phyloP scores from a whole-genome alignment of 148 eudicot genomes.

The Vaccinium myrtillus region DNA sequence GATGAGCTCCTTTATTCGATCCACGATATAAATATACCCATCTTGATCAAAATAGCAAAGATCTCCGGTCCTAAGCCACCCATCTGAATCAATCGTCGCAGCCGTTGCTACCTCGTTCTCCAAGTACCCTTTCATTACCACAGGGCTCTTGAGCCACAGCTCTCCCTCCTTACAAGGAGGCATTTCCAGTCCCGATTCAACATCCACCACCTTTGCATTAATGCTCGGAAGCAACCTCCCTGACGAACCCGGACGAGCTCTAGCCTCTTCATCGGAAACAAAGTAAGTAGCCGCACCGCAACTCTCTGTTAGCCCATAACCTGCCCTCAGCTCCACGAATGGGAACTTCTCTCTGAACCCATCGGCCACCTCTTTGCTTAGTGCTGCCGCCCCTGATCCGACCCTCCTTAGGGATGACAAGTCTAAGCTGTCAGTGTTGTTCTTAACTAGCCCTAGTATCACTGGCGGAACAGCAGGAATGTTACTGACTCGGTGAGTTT shows the following conservation, averaged over 20 bases:
- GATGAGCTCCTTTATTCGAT: slow-evolving; percentile 54
- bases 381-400: slow-evolving; percentile 51
- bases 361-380: slow-evolving; percentile 42
- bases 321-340: slow-evolving; percentile 47
- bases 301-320: slow-evolving; percentile 49
- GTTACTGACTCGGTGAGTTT: slow-evolving; percentile 36
- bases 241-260: slow-evolving; percentile 28
- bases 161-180: slow-evolving; percentile 44
- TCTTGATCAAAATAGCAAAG: slow-evolving; percentile 50
- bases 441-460: slow-evolving; percentile 41
- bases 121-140: slow-evolving; percentile 49
- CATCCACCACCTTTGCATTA: slow-evolving; percentile 44
- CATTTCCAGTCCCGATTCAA: slow-evolving; percentile 25
- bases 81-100: slow-evolving; percentile 38
- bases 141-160: slow-evolving; percentile 45
- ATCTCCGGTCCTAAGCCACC: slow-evolving; percentile 54
- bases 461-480: slow-evolving; percentile 55
- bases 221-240: slow-evolving; percentile 41
- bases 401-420: slow-evolving; percentile 41
- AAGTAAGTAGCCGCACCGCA: slow-evolving; percentile 40
- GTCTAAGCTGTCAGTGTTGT: slow-evolving; percentile 21
- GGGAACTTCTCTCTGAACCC: slow-evolving; percentile 46
- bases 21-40: slow-evolving; percentile 44
- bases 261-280: slow-evolving; percentile 29
- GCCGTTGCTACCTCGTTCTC: slow-evolving; percentile 42